Evolutionary conservation across 1,139 yeast species (phyloP).

Genomic region (Candida freyschussii): DNA sequence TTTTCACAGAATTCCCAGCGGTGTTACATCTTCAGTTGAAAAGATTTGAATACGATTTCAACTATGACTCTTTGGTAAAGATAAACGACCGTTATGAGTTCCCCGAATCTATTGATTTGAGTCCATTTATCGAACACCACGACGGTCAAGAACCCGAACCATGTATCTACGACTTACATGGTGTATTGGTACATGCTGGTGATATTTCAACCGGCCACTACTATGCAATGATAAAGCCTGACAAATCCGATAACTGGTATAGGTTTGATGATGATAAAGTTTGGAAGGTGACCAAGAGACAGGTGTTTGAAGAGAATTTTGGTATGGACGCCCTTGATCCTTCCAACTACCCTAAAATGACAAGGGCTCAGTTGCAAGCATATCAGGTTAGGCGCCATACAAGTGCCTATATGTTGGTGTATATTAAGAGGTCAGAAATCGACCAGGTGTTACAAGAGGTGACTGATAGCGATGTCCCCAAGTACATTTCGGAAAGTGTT

Average conservation of each 20-base stretch:
- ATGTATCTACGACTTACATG: slow-evolving; percentile 81
- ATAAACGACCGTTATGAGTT: slow-evolving; percentile 91
- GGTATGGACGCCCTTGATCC: slow-evolving; percentile 63
- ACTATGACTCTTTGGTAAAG: slow-evolving; percentile 83
- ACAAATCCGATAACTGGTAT: slow-evolving; percentile 68
- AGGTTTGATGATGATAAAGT: slow-evolving; percentile 95
- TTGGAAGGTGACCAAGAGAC: slow-evolving; percentile 75
- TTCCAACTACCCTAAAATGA: slow-evolving; percentile 30
- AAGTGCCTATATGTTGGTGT: slow-evolving; percentile 96
- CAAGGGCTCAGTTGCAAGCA: slow-evolving; percentile 58
- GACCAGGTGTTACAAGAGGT: slow-evolving; percentile 56
- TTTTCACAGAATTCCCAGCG: slow-evolving; percentile 85
- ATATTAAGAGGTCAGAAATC: slow-evolving; percentile 63
- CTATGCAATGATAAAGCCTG: slow-evolving; percentile 88
- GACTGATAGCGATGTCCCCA: slow-evolving; percentile 58
- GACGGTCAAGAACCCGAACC: slow-evolving; percentile 48
- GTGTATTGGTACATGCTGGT: slow-evolving; percentile 94
- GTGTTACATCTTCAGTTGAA: slow-evolving; percentile 89
- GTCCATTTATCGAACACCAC: slow-evolving; percentile 70
- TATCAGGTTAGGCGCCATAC: slow-evolving; percentile 73
- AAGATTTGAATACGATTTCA: slow-evolving; percentile 91
- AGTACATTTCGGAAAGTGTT: slow-evolving; percentile 62
- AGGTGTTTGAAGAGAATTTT: slow-evolving; percentile 88
- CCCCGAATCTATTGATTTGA: slow-evolving; percentile 76
- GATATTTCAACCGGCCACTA: slow-evolving; percentile 95